Conservation (phyloP, 2,329 filamentous ascomycete species). For the Verticillium tricorpus region DNA sequence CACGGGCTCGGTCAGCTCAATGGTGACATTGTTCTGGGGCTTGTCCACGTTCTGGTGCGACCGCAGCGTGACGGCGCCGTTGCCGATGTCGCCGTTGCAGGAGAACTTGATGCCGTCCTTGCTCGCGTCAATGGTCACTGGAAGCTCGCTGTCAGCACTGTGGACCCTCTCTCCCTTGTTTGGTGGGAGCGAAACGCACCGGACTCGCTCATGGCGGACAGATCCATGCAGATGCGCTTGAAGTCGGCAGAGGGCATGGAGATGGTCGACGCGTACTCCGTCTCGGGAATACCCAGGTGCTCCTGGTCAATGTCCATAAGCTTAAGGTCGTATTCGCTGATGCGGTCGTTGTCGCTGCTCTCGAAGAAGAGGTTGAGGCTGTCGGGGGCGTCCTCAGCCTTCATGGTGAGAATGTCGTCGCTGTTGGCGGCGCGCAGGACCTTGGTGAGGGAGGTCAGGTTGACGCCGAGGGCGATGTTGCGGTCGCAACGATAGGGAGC, state of each 20-base stretch:
- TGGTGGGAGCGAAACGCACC: constrained; percentile 52
- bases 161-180: not conserved
- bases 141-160: constrained; percentile 8
- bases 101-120: constrained; percentile 98
- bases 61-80: constrained; percentile 86
- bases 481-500: constrained; percentile 96
- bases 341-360: constrained; percentile 78
- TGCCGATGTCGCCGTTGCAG: constrained; percentile 92
- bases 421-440: constrained; percentile 91
- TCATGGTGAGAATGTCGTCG: constrained; percentile 92
- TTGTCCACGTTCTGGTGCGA: constrained; percentile 88
- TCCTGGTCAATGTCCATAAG: constrained; percentile 99
- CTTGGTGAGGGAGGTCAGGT: constrained; percentile 94
- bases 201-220: constrained; percentile 90
- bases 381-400: constrained; percentile 95
- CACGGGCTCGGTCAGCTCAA: constrained; percentile 88
- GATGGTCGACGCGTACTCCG: constrained; percentile 93
- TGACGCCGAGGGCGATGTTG: constrained; percentile 97
- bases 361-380: constrained; percentile 95
- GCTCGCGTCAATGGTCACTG: constrained; percentile 90
- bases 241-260: constrained; percentile 87
- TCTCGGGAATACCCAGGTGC: constrained; percentile 96
- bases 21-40: constrained; percentile 77
- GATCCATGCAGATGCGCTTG: constrained; percentile 88
- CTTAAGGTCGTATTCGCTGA: constrained; percentile 99